phyloP scores from a whole-genome alignment of 1,139 yeast genomes.

The Blastobotrys arbuscula region DNA sequence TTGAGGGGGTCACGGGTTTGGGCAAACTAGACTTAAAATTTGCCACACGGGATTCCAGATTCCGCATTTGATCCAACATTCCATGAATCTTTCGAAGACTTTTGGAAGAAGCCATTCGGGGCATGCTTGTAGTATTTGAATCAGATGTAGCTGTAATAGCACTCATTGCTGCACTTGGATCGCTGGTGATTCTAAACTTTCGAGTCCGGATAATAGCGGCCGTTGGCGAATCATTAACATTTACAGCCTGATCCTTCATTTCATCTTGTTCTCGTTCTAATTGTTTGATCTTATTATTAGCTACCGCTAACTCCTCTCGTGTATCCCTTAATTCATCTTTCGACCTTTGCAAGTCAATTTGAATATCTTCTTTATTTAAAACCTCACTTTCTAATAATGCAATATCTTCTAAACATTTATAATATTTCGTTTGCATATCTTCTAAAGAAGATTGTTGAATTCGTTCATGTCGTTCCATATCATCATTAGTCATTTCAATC shows the following conservation, averaged over 20 bases:
- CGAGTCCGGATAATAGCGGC: conserved; percentile 5
- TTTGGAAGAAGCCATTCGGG: conserved; percentile 28
- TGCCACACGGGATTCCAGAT: conserved; percentile 31
- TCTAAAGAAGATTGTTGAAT: conserved; percentile 31
- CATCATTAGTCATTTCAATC: conserved; percentile 37
- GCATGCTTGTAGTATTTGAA: conserved; percentile 9
- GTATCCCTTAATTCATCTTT: conserved; percentile 34
- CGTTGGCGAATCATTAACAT: conserved; percentile 5
- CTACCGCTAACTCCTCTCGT: conserved; percentile 30
- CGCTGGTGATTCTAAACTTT: conserved; percentile 14
- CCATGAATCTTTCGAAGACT: conserved; percentile 33
- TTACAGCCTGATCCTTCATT: background rate
- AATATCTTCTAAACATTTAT: conserved; percentile 30
- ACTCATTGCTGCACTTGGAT: conserved; percentile 14
- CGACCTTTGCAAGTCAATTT: conserved; percentile 32
- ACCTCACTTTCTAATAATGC: conserved; percentile 35
- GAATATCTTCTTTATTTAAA: conserved; percentile 25
- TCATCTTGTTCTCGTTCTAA: conserved; percentile 11
- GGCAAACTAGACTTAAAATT: conserved; percentile 31
- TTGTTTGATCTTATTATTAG: conserved; percentile 15
- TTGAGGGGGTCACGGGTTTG: conserved; percentile 19
- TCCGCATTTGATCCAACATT: conserved; percentile 31
- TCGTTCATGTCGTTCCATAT: conserved; percentile 35
- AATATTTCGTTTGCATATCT: conserved; percentile 31
- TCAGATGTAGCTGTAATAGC: conserved; percentile 13